These are phyloP conservation scores for Neopestalotiopsis clavispora DNA, from an alignment of 2,329 filamentous ascomycete genomes.

Conservation along the genomic window DNA sequence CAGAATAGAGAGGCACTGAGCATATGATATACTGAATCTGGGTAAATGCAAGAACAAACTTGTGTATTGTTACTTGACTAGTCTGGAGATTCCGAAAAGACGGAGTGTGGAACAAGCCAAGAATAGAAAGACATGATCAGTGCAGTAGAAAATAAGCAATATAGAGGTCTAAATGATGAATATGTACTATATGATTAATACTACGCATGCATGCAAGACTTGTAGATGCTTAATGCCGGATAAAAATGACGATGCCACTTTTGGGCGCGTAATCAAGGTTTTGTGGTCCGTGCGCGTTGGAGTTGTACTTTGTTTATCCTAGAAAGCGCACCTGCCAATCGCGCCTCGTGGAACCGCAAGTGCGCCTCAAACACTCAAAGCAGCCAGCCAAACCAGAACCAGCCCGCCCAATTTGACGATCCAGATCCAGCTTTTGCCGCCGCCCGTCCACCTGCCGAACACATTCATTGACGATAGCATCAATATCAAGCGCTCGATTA, in stretches of 20 bases:
- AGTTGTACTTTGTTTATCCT: conserved; percentile 13
- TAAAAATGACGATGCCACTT: neutral
- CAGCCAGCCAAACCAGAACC: neutral
- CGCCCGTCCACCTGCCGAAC: neutral
- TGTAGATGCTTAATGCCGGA: neutral
- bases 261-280: neutral
- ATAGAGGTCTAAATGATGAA: neutral
- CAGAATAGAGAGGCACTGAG: too few relatives aligned
- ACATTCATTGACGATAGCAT: conserved; percentile 5
- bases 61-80: neutral
- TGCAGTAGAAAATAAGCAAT: too few relatives aligned
- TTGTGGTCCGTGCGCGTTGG: neutral
- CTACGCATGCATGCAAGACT: neutral
- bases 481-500: neutral
- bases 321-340: conserved; percentile 8
- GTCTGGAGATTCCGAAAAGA: neutral
- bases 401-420: neutral
- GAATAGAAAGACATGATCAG: neutral
- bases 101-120: neutral
- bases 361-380: conserved; percentile 6
- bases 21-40: too few relatives aligned
- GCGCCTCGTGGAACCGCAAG: conserved; percentile 11
- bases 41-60: neutral
- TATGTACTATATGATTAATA: neutral
- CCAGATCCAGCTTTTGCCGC: neutral